Percentiles rank a stretch among this genome's conserved stretches.
phyloP scores from a whole-genome alignment of 2,329 filamentous ascomycete genomes.

The Fusarium pilosicola region DNA sequence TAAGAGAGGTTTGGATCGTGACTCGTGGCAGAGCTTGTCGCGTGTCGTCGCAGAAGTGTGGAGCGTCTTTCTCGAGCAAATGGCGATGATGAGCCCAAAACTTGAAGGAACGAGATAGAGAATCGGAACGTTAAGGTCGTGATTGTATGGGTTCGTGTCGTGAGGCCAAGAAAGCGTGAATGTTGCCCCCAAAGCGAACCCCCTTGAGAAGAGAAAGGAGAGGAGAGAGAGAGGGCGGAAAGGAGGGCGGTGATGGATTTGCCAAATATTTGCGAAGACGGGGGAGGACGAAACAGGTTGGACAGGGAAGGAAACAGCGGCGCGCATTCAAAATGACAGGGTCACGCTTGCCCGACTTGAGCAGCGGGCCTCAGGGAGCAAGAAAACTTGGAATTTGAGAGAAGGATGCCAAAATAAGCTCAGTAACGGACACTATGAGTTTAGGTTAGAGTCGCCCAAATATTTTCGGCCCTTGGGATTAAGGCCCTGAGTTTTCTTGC shows the following conservation, averaged over 20 bases:
- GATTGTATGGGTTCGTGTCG: conserved; percentile 25
- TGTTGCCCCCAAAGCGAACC: conserved; percentile 30
- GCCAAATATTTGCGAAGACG: conserved; percentile 33
- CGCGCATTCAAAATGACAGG: conserved; percentile 34
- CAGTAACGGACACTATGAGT: rapidly evolving
- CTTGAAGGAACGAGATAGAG: conserved; percentile 13
- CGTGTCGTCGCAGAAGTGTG: conserved; percentile 38
- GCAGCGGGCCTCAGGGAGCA: conserved; percentile 1
- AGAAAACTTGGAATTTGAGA: background rate
- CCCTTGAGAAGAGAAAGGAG: conserved; percentile 23
- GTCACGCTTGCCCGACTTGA: conserved; percentile 36
- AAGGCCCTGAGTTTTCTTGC: background rate
- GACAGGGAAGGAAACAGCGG: conserved; percentile 21
- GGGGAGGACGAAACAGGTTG: conserved; percentile 11
- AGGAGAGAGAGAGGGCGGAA: conserved; percentile 12
- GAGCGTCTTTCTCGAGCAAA: conserved; percentile 28
- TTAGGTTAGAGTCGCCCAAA: rapidly evolving
- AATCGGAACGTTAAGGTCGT: conserved; percentile 12
- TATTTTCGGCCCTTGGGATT: rapidly evolving
- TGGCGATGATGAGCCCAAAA: conserved; percentile 17
- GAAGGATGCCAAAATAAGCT: rapidly evolving
- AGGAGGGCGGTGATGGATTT: conserved; percentile 29
- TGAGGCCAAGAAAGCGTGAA: conserved; percentile 28
- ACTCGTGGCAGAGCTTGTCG: conserved; percentile 35
- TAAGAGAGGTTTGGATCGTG: conserved; percentile 33